These are phyloP conservation scores for Candida ipomoeae DNA, from an alignment of 805 yeast genomes.

Conservation along the genomic window DNA sequence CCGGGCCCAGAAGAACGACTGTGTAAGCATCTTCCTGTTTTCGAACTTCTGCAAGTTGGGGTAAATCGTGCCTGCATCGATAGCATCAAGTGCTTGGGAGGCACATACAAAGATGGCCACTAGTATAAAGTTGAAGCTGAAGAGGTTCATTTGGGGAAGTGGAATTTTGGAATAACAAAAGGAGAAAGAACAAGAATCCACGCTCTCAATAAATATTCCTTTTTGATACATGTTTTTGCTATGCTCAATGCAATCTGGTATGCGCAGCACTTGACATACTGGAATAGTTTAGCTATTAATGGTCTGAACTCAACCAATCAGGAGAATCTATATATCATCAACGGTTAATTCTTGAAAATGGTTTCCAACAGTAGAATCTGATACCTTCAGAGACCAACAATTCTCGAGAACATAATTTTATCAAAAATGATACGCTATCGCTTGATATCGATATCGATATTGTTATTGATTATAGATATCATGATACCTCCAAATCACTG, in stretches of 20 bases:
- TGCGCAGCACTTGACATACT: not conserved
- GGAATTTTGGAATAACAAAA: not conserved
- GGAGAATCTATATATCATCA: not conserved
- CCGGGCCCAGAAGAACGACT: conserved; percentile 13
- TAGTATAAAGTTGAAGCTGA: not conserved
- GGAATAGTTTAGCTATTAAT: not conserved
- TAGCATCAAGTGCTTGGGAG: not conserved
- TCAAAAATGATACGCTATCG: too few relatives aligned
- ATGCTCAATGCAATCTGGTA: not conserved
- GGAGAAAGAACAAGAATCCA: not conserved
- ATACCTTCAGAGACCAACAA: too few relatives aligned
- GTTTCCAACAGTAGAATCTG: too few relatives aligned
- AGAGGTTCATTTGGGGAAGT: not conserved
- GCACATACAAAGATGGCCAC: not conserved
- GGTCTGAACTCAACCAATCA: not conserved
- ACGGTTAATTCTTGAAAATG: too few relatives aligned
- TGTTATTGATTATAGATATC: too few relatives aligned
- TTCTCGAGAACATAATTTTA: too few relatives aligned
- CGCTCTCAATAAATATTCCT: too few relatives aligned
- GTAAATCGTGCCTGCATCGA: not conserved
- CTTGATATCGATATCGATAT: too few relatives aligned
- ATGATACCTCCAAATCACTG: too few relatives aligned
- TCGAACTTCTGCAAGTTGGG: conserved; percentile 10
- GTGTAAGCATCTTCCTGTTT: conserved; percentile 4
- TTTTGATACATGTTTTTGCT: not conserved